These are phyloP conservation scores for Vigna mungo DNA, from an alignment of 306 rosid genomes.

Conservation along the genomic window DNA sequence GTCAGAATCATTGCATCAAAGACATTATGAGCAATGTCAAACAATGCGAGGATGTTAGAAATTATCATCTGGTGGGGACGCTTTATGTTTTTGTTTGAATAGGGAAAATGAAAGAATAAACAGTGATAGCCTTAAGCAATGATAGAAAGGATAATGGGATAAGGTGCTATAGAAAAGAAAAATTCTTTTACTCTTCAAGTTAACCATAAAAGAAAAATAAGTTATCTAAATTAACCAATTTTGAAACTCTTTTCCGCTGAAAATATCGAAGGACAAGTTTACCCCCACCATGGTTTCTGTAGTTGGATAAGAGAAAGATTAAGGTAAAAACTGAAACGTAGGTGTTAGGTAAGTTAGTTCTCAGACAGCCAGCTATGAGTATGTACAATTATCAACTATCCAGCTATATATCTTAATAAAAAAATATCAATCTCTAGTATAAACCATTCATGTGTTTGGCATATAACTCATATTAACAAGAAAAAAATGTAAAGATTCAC, in stretches of 20 bases:
- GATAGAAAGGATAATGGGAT: background rate
- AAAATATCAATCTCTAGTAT: background rate
- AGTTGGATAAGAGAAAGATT: background rate
- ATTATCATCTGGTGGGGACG: conserved; percentile 34
- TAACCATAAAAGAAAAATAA: background rate
- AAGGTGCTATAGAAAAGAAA: background rate
- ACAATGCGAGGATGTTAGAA: conserved; percentile 25
- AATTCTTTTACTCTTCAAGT: background rate
- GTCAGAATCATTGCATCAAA: conserved; percentile 35
- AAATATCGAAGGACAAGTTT: background rate
- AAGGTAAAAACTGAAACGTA: background rate
- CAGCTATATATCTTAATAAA: background rate
- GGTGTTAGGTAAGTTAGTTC: background rate
- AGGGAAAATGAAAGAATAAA: background rate
- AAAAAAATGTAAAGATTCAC: background rate
- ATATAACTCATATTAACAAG: background rate
- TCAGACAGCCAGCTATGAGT: background rate
- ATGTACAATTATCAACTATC: no score
- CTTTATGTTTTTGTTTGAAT: background rate
- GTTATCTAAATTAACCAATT: no score
- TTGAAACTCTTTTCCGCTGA: no score
- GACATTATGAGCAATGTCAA: conserved; percentile 39
- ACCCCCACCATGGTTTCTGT: background rate
- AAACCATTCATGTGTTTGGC: background rate
- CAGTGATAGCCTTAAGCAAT: background rate